A percentile compares a stretch with the other conserved stretches of the same genome.
phyloP scores from a whole-genome alignment of 2,329 filamentous ascomycete species.

The Fusarium circinatum region DNA sequence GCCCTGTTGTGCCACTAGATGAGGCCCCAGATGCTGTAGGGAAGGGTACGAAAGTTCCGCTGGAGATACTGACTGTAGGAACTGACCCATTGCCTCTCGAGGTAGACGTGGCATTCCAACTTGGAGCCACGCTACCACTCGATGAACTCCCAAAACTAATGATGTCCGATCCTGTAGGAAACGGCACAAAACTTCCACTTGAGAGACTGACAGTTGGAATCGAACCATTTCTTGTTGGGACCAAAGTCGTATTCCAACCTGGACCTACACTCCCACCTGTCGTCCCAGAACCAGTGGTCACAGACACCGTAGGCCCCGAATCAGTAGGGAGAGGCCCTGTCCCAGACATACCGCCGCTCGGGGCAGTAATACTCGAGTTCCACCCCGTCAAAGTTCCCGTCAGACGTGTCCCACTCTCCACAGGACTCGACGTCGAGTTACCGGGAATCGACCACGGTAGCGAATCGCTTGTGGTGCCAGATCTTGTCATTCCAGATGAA shows the following conservation, averaged over 20 bases:
- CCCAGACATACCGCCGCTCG: background rate
- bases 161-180: background rate
- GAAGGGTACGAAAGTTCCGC: background rate
- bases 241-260: background rate
- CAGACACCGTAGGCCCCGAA: background rate
- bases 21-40: background rate
- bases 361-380: constrained; percentile 26
- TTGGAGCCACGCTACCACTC: background rate
- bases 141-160: background rate
- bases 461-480: constrained; percentile 3
- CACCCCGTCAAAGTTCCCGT: constrained; percentile 12
- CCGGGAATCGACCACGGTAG: constrained; percentile 20
- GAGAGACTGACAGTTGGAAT: background rate
- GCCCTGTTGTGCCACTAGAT: background rate
- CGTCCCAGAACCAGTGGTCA: background rate
- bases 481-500: constrained; percentile 5
- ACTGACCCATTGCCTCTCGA: background rate
- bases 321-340: background rate
- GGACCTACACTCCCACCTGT: background rate
- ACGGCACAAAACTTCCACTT: background rate
- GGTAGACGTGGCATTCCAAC: background rate
- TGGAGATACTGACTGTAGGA: background rate
- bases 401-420: constrained; percentile 14
- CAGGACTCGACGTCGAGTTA: constrained; percentile 15
- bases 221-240: background rate